Evolutionary conservation across 257 asterid species (phyloP), one percentile per base, ranked within the genome.

Genomic region (Fraxinus excelsior): DNA sequence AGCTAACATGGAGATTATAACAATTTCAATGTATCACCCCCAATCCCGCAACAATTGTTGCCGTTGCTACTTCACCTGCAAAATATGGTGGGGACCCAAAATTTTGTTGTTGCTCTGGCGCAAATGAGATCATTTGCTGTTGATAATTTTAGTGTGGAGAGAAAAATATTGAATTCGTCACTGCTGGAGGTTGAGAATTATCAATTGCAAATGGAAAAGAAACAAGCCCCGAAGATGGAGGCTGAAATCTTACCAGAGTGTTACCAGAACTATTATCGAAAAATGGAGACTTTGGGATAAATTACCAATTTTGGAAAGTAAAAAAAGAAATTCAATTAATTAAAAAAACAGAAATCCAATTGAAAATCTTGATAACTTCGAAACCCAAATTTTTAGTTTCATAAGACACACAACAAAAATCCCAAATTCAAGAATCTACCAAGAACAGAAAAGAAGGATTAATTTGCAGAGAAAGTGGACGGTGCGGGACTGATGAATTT

Each of bases 41-140:
- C 96, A 89, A 11, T 86, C 86, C 81, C 83, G 90, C 83, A 88
- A 67, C 56, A 90, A 46, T 29, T 88, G 94, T 64, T 87, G 94
- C 76, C 90, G 91, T 3, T 86, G 91, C n/a, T 72, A 79, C 75
- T 74, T 85, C 93, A 73, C 88, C 92, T 21, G 92, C 83, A 69
- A 91, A 88, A 82, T 87, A 88, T 0, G 91, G 90, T 6, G 98
- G 96, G 82, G 89, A 94, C 4, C 80, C 77, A 76, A 75, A 82
- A 26, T 31, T 73, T 28, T 71, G 82, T 2, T 70, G 80, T 34
- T 80, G 83, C 14, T 76, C 87, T 18, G 94, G 90, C 2, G 89
- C 79, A 78, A 93, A 93, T 0, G 98, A 94, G 16, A 94, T 92
- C 96, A 94, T 94, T 68, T 92, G 97, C 64, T 91, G 94, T 29